Evolutionary conservation across 2,329 filamentous ascomycete species (phyloP), one percentile per base, ranked within the genome.

Genomic region (Zalaria sp.): DNA sequence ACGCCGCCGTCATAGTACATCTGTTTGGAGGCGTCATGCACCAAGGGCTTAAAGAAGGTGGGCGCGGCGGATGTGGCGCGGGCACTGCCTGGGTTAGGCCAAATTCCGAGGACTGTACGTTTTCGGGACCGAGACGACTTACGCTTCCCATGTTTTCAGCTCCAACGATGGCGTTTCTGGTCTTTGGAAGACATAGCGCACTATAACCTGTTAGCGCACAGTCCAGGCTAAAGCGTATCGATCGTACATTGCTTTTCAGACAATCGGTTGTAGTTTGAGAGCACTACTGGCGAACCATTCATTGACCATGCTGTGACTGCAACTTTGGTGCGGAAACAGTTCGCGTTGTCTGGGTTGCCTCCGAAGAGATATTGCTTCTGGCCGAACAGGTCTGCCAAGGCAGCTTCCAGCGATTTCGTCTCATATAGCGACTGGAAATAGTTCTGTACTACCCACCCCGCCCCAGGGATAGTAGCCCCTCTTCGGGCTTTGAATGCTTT

Each of bases 41-140:
- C 56, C 54, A 71, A 72, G 5, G 67, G 64, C 45, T 69, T 68
- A 54, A 74, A 73, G 46, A 65, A 69, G 1, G 57, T 60, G 3
- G 70, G 69, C 3, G 67, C 65, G 4, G 71, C 67, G 2, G 67
- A 63, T 2, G 69, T 69, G 5, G 70, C 71, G 9, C 70, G 61
- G 3, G 68, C 61, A 11, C 18, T 18, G 18, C 18, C 18, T 18
- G 18, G 18, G 2, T 18, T 18, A 18, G 18, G 18, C 18, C 18
- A 18, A 18, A 18, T 18, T 18, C 18, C 2, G 18, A 18, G 18
- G 18, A 18, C 18, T 18, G 18, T 18, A 18, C 18, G 18, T 18
- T 18, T 18, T 18, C 18, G 18, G 18, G 18, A 18, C 18, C 18
- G 18, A 18, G 18, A 18, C 18, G 18, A 18, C 18, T 18, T 18